Evolutionary conservation across 2,329 filamentous ascomycete species (phyloP), one percentile per base, ranked within the genome.

Genomic region (Cytospora piceae): DNA sequence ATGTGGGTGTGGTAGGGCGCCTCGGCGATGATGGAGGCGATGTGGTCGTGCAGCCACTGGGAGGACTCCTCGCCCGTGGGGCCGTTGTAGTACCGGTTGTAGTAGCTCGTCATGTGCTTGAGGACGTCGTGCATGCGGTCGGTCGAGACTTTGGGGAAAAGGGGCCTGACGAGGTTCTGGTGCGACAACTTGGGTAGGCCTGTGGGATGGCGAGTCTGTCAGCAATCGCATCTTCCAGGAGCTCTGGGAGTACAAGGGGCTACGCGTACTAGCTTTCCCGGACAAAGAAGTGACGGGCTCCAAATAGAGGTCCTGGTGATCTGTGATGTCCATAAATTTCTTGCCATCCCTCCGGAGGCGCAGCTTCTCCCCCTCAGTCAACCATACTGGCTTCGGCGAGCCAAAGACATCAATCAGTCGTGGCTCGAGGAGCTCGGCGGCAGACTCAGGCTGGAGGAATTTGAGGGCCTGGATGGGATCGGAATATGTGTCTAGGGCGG

Each of bases 321-420:
- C 82, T 15, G 90, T 92, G 69, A 92, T 87, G 75, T 93, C 90
- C 79, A 90, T 89, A 79, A 92, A 92, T 74, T 87, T 90, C 71
- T 85, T 81, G 67, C 87, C 87, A 74, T 88, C 84, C 71, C 87
- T 80, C 71, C 87, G 85, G 56, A 92, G 77, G 67, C 82, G 83
- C 85, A 90, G 88, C 77, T 92, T 93, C 76, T 92, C 87, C 49
- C 90, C 84, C 71, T 92, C 89, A 0, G 87, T 90, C 55, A 92
- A 85, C 88, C 89, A 92, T 76, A 81, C 78, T 15, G 87, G 73
- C 70, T 77, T 88, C 70, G 88, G 80, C 63, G 85, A 86, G 4
- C 88, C 89, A 4, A 83, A 82, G 24, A 91, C 77, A 76, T 90
- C 88, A 65, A 92, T 85, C 29, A 91, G 78, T 70, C 80, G 85